Evolutionary conservation across 495 filamentous ascomycete genomes (phyloP), one percentile per base, ranked within the genome.

Genomic region (Penicillium tannophilum): DNA sequence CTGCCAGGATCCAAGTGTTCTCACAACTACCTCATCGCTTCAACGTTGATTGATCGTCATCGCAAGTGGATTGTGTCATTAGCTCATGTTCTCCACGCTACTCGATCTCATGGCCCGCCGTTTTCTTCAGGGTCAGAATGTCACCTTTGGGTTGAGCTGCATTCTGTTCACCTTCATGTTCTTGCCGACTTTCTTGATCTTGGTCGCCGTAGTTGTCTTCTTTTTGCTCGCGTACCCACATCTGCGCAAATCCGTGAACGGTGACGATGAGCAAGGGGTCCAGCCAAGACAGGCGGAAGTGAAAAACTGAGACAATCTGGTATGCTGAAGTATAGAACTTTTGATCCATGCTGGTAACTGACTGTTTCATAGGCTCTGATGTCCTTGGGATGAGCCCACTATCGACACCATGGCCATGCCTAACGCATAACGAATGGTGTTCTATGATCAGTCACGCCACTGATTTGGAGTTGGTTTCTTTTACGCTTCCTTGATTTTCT

Each of bases 101-200:
- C 45, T 71, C 28, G 69, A 72, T 16, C 59, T 66, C 50, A 75
- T 78, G 71, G 67, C 67, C 11, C 71, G 69, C 33, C 70, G 64
- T 28, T 56, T 73, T 30, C 64, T 74, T 33, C 67, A 58, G 45
- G 68, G 66, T 31, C 69, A 73, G 16, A 68, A 65, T 52, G 46
- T 67, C 44, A 68, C 71, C 55, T 61, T 78, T 17, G 73, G 75
- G 17, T 50, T 78, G 51, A 76, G 72, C 41, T 12, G 74, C 1
- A 54, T 78, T 28, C 65, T 78, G 8, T 78, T 78, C 39, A 68
- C 65, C 8, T 78, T 76, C 45, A 72, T 73, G 66, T 80, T 76
- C 17, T 39, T 78, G 8, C 75, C 75, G 1, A 78, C 75, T 1
- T 63, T 78, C 28, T 58, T 78, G 9, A 61, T 78, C 12, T 55